Conservation (phyloP, 2,329 filamentous ascomycete species). For the Cephalotrichum gorgonifer region DNA sequence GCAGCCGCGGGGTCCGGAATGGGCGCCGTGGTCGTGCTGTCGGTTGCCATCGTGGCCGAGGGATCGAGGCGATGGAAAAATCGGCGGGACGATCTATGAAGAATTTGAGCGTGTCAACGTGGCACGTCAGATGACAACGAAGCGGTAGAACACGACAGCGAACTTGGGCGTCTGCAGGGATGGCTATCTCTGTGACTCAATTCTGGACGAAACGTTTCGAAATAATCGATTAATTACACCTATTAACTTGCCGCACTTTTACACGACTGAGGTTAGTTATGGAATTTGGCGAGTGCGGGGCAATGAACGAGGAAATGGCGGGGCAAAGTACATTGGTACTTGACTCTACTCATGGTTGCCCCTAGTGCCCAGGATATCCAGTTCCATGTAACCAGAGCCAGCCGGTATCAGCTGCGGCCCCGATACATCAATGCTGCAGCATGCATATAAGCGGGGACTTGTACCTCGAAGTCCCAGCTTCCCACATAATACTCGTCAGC, state of each 20-base stretch:
- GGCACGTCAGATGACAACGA: background rate
- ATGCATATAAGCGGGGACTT: background rate
- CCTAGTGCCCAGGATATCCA: background rate
- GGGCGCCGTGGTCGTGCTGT: background rate
- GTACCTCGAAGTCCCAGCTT: background rate
- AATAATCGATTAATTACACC: constrained; percentile 1
- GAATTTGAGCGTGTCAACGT: background rate
- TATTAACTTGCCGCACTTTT: background rate
- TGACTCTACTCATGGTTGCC: background rate
- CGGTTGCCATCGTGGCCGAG: constrained; percentile 1
- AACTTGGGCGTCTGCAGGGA: background rate
- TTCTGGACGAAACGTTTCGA: background rate
- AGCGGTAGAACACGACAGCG: background rate
- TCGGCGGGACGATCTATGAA: background rate
- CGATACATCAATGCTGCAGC: background rate
- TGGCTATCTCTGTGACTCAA: constrained; percentile 2
- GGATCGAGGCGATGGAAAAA: background rate
- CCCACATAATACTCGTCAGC: too few species aligned
- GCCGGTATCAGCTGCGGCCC: background rate
- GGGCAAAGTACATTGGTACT: background rate
- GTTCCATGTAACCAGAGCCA: background rate
- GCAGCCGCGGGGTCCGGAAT: constrained; percentile 2
- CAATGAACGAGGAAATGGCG: background rate
- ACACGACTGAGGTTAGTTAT: background rate
- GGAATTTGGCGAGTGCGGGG: background rate